These are phyloP conservation scores for Lipomyces kockii DNA, from an alignment of 805 yeast genomes.

Conservation along the genomic window DNA sequence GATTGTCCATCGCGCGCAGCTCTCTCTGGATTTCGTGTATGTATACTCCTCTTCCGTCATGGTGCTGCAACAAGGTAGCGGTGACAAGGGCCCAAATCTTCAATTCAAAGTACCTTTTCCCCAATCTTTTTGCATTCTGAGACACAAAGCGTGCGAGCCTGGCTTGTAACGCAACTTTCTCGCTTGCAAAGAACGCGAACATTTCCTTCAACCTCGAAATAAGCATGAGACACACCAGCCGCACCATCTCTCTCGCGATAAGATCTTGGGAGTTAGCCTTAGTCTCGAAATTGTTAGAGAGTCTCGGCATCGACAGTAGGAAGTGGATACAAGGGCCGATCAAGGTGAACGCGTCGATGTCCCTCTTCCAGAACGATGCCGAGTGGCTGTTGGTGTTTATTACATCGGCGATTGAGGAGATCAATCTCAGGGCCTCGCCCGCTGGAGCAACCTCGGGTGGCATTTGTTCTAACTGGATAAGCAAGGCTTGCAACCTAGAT, in stretches of 20 bases:
- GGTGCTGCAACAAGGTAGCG: constrained; percentile 2
- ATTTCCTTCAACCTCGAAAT: constrained; percentile 3
- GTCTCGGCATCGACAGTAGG: constrained; percentile 2
- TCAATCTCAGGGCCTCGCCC: constrained; percentile 5
- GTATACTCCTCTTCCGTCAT: constrained; percentile 3
- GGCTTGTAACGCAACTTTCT: constrained; percentile 4
- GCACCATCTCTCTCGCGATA: constrained; percentile 5
- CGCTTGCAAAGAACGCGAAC: constrained; percentile 6
- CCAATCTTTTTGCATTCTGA: constrained; percentile 3
- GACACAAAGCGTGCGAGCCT: constrained; percentile 2
- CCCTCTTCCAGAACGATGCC: constrained; percentile 3
- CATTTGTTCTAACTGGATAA: constrained; percentile 5
- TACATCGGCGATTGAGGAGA: constrained; percentile 6
- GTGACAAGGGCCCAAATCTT: constrained; percentile 4
- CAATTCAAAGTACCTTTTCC: constrained; percentile 4
- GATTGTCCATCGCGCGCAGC: constrained; percentile 4
- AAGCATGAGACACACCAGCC: constrained; percentile 6
- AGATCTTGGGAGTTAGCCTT: constrained; percentile 2
- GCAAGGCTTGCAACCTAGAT: constrained; percentile 5
- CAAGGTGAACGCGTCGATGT: constrained; percentile 2
- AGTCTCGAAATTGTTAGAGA: constrained; percentile 3
- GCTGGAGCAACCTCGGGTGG: constrained; percentile 5
- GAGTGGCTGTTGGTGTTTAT: constrained; percentile 5
- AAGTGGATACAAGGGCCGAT: constrained; percentile 6
- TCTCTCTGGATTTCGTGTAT: constrained; percentile 4